Evolutionary conservation across 768 basidiomycete species (phyloP), one percentile per base, ranked within the genome.

Genomic region (Amanita molliuscula): DNA sequence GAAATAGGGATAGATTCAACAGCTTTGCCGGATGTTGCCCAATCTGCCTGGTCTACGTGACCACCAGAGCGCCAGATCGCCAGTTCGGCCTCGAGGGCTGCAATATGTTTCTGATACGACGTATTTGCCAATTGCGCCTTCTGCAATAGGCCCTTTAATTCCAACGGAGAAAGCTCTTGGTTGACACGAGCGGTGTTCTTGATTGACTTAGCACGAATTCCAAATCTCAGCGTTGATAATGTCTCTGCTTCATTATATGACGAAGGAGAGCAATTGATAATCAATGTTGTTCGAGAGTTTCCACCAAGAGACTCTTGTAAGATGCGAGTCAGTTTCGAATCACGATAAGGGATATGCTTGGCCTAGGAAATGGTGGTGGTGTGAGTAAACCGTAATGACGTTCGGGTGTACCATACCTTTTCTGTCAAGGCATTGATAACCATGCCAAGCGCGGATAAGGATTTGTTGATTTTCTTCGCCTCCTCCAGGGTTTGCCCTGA

Each of bases 401-500:
- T 45, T 18, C 18, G 26, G 31, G 16, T 51, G 18, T 36, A 15
- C 26, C 52, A 49, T 55, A 88, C 95, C 79, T 98, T 99, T 54
- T 99, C 96, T 4, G 96, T 99, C 54, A 99, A 70, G 3, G 95
- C 93, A 59, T 99, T 99, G 62, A 99, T 99, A 61, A 99, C 96
- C 93, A 98, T 98, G 33, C 96, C 96, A 55, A 99, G 78, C 9
- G 96, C 96, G 15, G 92, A 95, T 23, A 99, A 71, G 25, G 88
- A 92, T 68, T 99, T 99, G 73, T 99, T 99, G 71, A 99, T 99
- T 77, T 99, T 99, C 82, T 99, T 99, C 11, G 96, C 96, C 68
- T 99, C 96, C 66, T 99, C 96, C 6, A 99, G 71, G 21, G 96
- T 99, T 65, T 99, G 97, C 1, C 96, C 96, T 2, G 94, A 97